Base-by-base conservation (phyloP, 108 stramenopile species). In the Cyclotella distinguenda region DNA sequence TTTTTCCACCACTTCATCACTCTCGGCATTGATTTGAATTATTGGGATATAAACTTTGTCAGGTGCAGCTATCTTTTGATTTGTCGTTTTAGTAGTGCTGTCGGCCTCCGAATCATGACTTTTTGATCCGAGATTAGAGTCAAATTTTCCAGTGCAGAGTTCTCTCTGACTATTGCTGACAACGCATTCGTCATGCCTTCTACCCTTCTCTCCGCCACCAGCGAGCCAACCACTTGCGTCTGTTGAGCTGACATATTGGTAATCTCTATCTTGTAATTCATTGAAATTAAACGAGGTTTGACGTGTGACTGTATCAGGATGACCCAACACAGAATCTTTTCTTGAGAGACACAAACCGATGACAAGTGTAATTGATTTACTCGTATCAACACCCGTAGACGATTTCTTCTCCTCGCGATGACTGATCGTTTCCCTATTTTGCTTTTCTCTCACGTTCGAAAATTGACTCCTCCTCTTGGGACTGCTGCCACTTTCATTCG, bases 251-350 rank as follows among this genome's bases (percentile, higher is more conserved):
- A 94, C 93, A 72, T 89, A 94, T 64, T 90, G 89, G 83, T 94
- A 94, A 55, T 83, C 76, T 30, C 93, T 81, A 84, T 94, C 93
- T 70, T 94, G 93, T 59, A 94, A 49, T 58, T 94, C 93, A 62
- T 94, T 94, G 58, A 94, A 94, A 70, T 94, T 89, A 76, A 88
- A 94, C 15, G 87, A 88, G 35, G 88, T 89, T 66, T 94, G 93
- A 47, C 93, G 71, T 40, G 93, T 94, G 28, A 94, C 86, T 3
- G 93, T 91, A 55, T 84, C 85, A 7, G 86, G 83, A 77, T 94
- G 89, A 21, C 93, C 93, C 3, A 83, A 55, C 38, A 52, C 57
- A 2, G 79, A 60, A 66, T 81, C 60, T 43, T 79, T 59, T 61
- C 89, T 83, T 66, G 85, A 86, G 39, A 94, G 56, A 47, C 81